Evolutionary conservation across 2,329 filamentous ascomycete genomes (phyloP).

Genomic region (Tympanopsis confertula): DNA sequence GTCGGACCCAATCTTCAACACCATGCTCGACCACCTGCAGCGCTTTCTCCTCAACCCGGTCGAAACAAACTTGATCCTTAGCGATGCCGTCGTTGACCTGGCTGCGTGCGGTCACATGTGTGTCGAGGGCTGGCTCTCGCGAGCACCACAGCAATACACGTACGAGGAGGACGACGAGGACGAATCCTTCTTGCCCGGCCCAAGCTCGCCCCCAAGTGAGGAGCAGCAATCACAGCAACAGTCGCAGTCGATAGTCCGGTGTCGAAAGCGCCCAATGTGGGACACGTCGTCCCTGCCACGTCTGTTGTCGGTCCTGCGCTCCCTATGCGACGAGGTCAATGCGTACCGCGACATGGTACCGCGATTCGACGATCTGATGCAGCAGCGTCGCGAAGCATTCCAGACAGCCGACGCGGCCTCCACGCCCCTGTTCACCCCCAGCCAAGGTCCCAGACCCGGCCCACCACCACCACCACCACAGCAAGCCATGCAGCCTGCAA

Average conservation of each 20-base stretch:
- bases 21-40: slow-evolving; percentile 59
- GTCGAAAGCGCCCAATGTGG: slow-evolving; percentile 42
- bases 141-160: slow-evolving; percentile 53
- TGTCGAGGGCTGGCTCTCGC: slow-evolving; percentile 81
- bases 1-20: slow-evolving; percentile 51
- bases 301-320: slow-evolving; percentile 45
- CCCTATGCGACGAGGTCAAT: slow-evolving; percentile 48
- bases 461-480: slow-evolving; percentile 7
- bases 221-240: slow-evolving; percentile 33
- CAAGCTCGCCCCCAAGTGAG: slow-evolving; percentile 22
- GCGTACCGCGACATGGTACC: slow-evolving; percentile 53
- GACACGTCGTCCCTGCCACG: slow-evolving; percentile 33
- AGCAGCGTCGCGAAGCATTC: slow-evolving; percentile 52
- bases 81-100: slow-evolving; percentile 70
- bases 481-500: slow-evolving; percentile 5
- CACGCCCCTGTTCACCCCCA: slow-evolving; percentile 16
- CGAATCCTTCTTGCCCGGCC: slow-evolving; percentile 18
- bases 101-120: slow-evolving; percentile 75
- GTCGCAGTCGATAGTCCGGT: slow-evolving; percentile 33
- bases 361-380: slow-evolving; percentile 62
- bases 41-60: slow-evolving; percentile 83
- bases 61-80: slow-evolving; percentile 80
- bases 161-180: slow-evolving; percentile 34
- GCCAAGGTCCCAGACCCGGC: slow-evolving; percentile 15
- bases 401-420: slow-evolving; percentile 40